Evolutionary conservation across 495 filamentous ascomycete genomes (phyloP).

Genomic region (Beverwykella pulmonaria): DNA sequence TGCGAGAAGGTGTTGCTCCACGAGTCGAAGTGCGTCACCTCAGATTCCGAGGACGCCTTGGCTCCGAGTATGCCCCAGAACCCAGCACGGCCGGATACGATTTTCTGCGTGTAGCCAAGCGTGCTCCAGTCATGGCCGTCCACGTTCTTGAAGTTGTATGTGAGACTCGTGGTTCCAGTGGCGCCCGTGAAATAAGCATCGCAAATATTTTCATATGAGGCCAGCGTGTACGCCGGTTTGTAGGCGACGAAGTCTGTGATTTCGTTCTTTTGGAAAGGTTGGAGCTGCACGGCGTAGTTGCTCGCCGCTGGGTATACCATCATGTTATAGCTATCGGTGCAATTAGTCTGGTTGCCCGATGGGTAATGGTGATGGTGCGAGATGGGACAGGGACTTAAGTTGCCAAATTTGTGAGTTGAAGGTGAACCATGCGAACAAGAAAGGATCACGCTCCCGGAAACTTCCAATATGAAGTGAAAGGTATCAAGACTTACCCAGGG

Average conservation of each 20-base stretch:
- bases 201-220: constrained; percentile 9
- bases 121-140: constrained; percentile 14
- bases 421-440: neutral
- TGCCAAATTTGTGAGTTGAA: neutral
- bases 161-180: neutral
- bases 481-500: constrained; percentile 8
- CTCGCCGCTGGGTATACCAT: constrained; percentile 13
- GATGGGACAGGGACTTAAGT: neutral
- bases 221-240: constrained; percentile 6
- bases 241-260: constrained; percentile 23
- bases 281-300: constrained; percentile 7
- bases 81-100: neutral
- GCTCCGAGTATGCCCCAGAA: constrained; percentile 14
- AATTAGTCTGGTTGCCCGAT: constrained; percentile 10
- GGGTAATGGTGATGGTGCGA: neutral
- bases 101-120: neutral
- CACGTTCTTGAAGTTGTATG: constrained; percentile 19
- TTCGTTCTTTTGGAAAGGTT: constrained; percentile 17
- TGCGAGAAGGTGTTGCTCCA: constrained; percentile 9
- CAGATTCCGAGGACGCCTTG: constrained; percentile 4
- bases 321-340: constrained; percentile 24
- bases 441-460: neutral
- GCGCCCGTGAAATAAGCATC: constrained; percentile 5
- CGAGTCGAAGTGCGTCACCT: constrained; percentile 16
- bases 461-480: neutral